Conservation (phyloP, 176 grass and related monocot genomes). For the Oryza meyeriana region DNA sequence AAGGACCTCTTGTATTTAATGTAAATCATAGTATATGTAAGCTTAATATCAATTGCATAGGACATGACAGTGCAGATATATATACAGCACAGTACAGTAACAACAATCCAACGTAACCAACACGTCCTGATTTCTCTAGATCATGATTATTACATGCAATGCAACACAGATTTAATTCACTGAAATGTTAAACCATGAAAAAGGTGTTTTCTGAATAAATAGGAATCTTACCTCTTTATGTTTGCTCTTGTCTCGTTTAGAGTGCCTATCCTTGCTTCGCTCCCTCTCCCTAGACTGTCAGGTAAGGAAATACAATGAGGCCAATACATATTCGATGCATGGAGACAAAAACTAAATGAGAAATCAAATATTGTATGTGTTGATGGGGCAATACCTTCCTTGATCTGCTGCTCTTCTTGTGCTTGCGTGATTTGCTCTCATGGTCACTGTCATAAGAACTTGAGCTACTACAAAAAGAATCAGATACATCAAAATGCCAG, state of each 20-base stretch:
- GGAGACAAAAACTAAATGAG: background rate
- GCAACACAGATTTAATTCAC: background rate
- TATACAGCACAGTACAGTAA: background rate
- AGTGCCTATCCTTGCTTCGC: slow-evolving; percentile 46
- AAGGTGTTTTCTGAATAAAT: slow-evolving; percentile 23
- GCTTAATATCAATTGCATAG: background rate
- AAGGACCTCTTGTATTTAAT: slow-evolving; percentile 46
- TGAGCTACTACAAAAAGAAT: slow-evolving; percentile 36
- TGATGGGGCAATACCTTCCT: slow-evolving; percentile 49
- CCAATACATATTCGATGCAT: background rate
- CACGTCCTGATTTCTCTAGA: background rate
- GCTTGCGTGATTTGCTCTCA: slow-evolving; percentile 50
- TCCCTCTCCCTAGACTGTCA: slow-evolving; percentile 58
- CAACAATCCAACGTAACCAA: background rate
- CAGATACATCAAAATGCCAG: background rate
- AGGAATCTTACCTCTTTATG: slow-evolving; percentile 59
- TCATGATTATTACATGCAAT: background rate
- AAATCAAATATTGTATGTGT: background rate
- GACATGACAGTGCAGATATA: background rate
- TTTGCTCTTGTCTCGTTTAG: slow-evolving; percentile 56
- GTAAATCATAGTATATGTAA: background rate
- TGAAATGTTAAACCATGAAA: background rate
- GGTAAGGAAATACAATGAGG: background rate
- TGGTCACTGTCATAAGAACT: slow-evolving; percentile 54
- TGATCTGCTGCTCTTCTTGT: slow-evolving; percentile 62